A percentile compares a stretch with the other conserved stretches of the same genome.
Conservation (phyloP, 805 yeast species). For the Teunomyces kruisii region DNA sequence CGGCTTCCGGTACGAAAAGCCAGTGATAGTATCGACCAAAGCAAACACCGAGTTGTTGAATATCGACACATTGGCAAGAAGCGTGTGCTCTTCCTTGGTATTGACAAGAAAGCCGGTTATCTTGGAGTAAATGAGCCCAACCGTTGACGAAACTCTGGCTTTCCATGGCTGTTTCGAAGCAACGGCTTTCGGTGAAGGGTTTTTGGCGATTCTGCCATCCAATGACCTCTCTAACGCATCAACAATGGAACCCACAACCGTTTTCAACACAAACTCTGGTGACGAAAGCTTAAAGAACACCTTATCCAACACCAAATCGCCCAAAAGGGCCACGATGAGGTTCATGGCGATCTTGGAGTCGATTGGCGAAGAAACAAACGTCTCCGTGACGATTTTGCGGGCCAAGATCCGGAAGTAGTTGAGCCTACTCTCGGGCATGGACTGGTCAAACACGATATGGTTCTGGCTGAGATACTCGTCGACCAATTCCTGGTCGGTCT, state of each 20-base stretch:
- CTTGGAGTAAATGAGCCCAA: constrained; percentile 1
- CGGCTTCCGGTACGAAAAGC: constrained; percentile 18
- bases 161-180: background rate
- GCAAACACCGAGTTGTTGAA: constrained; percentile 17
- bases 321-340: constrained; percentile 22
- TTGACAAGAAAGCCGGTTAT: constrained; percentile 1
- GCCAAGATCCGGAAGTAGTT: constrained; percentile 24
- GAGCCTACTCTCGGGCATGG: constrained; percentile 6
- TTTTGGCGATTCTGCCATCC: background rate
- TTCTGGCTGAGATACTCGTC: constrained; percentile 7
- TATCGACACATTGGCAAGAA: constrained; percentile 1
- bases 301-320: constrained; percentile 29
- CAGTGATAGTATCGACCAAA: constrained; percentile 17
- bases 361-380: constrained; percentile 15
- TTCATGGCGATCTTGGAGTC: constrained; percentile 24
- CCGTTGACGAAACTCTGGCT: background rate
- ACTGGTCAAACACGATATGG: constrained; percentile 20
- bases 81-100: background rate
- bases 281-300: constrained; percentile 22
- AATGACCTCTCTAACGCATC: constrained; percentile 5
- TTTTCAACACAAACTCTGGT: constrained; percentile 25
- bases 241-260: constrained; percentile 9
- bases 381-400: constrained; percentile 17
- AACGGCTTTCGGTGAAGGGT: background rate
- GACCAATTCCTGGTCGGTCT: background rate